Evolutionary conservation across 2,329 filamentous ascomycete genomes (phyloP).

Genomic region (Furcasterigmium furcatum): DNA sequence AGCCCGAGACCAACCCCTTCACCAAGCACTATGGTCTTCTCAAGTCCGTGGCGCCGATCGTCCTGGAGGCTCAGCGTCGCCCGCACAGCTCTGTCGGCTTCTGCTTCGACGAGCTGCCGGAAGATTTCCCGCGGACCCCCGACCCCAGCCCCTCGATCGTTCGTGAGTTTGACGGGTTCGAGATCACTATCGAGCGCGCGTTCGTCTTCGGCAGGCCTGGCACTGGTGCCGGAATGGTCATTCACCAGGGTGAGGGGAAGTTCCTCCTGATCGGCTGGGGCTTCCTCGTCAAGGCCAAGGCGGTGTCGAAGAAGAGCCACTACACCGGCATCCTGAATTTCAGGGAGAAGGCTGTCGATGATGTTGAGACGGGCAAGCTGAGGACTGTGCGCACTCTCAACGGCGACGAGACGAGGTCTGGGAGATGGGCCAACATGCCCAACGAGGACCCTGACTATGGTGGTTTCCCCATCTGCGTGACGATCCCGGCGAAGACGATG

Average conservation of each 20-base stretch:
- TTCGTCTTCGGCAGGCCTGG: conserved; percentile 27
- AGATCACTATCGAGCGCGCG: conserved; percentile 23
- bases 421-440: conserved; percentile 43
- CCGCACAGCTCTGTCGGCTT: conserved; percentile 25
- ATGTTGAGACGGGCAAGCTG: conserved; percentile 19
- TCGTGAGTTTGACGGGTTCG: conserved; percentile 14
- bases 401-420: conserved; percentile 29
- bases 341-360: conserved; percentile 23
- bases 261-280: conserved; percentile 22
- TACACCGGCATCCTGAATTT: conserved; percentile 20
- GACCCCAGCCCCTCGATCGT: conserved; percentile 13
- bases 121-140: conserved; percentile 6
- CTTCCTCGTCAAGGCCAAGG: conserved; percentile 18
- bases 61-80: conserved; percentile 29
- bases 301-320: conserved; percentile 10
- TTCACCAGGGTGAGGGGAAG: conserved; percentile 15
- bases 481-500: conserved; percentile 43
- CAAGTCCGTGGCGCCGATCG: conserved; percentile 12
- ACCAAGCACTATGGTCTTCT: conserved; percentile 33
- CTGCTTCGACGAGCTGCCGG: conserved; percentile 21
- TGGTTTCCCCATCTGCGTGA: conserved; percentile 47
- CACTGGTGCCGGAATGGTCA: conserved; percentile 21
- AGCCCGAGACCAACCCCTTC: conserved; percentile 13
- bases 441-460: conserved; percentile 50
- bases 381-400: conserved; percentile 19